Evolutionary conservation across 257 asterid species (phyloP).

Genomic region (Gardenia jasminoides): DNA sequence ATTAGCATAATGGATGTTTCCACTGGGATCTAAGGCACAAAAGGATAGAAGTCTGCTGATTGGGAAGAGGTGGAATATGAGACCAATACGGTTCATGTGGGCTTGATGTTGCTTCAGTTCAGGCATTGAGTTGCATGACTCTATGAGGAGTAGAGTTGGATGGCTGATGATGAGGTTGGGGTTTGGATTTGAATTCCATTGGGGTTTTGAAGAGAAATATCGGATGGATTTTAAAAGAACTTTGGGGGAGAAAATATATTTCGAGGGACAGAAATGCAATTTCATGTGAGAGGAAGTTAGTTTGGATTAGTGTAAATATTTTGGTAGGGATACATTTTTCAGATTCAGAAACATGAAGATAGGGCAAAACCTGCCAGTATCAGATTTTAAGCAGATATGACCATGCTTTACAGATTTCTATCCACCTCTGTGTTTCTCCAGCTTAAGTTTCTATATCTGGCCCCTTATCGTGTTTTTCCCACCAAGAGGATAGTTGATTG

Average conservation of each 20-base stretch:
- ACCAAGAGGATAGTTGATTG: not conserved
- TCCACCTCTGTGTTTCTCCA: not conserved
- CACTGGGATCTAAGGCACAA: conserved; percentile 56
- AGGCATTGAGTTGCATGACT: conserved; percentile 70
- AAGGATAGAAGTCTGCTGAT: conserved; percentile 66
- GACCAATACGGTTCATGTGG: conserved; percentile 64
- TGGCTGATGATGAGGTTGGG: conserved; percentile 58
- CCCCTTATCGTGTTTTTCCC: not conserved
- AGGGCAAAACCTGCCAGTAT: not conserved
- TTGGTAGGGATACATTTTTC: not conserved
- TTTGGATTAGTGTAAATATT: not conserved
- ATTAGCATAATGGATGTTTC: conserved; percentile 48
- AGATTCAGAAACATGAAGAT: not conserved
- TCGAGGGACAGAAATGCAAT: not conserved
- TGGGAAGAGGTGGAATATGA: conserved; percentile 66
- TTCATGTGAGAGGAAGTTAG: conserved; percentile 10
- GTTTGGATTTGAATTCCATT: conserved; percentile 61
- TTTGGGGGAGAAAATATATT: not conserved
- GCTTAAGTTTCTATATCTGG: not conserved
- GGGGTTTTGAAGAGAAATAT: conserved; percentile 38
- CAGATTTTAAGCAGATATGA: conserved; percentile 1
- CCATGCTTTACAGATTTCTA: not conserved
- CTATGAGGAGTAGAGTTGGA: conserved; percentile 75
- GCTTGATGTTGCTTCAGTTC: conserved; percentile 76
- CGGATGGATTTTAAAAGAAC: not conserved